phyloP scores from a whole-genome alignment of 2,329 filamentous ascomycete genomes.

The Fusarium sp. region DNA sequence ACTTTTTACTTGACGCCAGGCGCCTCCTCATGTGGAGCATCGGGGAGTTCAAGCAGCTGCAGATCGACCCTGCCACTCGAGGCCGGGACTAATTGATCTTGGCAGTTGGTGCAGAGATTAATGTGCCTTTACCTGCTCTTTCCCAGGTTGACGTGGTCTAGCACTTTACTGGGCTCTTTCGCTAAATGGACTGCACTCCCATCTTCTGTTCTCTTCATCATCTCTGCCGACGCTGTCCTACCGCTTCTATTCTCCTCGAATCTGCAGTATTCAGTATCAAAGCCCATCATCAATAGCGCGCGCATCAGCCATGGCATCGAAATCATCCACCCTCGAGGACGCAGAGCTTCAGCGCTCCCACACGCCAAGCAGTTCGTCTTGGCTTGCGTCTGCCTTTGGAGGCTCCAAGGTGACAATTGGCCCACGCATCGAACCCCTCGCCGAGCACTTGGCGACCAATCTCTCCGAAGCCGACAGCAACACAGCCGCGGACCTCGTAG shows the following conservation, averaged over 20 bases:
- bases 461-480: constrained; percentile 57
- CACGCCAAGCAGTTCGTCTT: constrained; percentile 39
- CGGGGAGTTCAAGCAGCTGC: constrained; percentile 25
- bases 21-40: constrained; percentile 13
- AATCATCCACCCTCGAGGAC: constrained; percentile 17
- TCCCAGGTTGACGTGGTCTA: neutral
- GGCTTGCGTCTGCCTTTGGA: constrained; percentile 54
- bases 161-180: constrained; percentile 5
- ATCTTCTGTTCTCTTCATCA: neutral
- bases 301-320: constrained; percentile 18
- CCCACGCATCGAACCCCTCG: constrained; percentile 64
- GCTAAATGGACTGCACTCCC: neutral
- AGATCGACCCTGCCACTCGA: neutral
- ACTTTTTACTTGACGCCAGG: too few species aligned
- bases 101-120: neutral
- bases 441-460: constrained; percentile 51
- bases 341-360: constrained; percentile 17
- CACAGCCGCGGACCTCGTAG: constrained; percentile 62
- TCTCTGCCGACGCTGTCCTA: neutral
- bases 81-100: too few species aligned
- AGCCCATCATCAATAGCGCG: neutral
- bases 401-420: constrained; percentile 60
- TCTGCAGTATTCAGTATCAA: neutral
- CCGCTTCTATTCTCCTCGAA: neutral
- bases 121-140: constrained; percentile 2